These are phyloP conservation scores for Ophiobolus disseminans DNA, from an alignment of 2,329 filamentous ascomycete genomes.

Conservation along the genomic window DNA sequence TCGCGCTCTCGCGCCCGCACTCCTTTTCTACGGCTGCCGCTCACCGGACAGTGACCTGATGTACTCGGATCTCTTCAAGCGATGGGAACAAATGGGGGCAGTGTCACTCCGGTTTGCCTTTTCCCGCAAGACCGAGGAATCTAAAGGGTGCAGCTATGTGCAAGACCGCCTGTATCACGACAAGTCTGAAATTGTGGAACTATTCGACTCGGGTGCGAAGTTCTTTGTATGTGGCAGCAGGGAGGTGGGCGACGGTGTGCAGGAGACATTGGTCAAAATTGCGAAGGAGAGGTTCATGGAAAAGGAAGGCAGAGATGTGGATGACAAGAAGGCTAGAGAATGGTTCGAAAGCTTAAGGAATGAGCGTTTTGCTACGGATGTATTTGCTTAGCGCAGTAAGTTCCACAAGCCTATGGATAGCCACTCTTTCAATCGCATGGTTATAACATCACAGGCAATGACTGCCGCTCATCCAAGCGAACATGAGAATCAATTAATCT, in stretches of 20 bases:
- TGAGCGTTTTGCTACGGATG: slow-evolving; percentile 57
- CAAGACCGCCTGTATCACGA: slow-evolving; percentile 61
- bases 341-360: slow-evolving; percentile 57
- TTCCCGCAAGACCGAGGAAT: slow-evolving; percentile 53
- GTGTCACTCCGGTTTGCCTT: slow-evolving; percentile 69
- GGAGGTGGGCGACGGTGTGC: slow-evolving; percentile 55
- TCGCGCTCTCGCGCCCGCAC: slow-evolving; percentile 62
- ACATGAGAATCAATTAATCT: too few species aligned
- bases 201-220: slow-evolving; percentile 60
- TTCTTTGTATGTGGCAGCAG: slow-evolving; percentile 70
- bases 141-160: slow-evolving; percentile 60
- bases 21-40: slow-evolving; percentile 72
- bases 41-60: slow-evolving; percentile 63
- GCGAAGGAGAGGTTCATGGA: slow-evolving; percentile 52
- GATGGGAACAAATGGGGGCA: slow-evolving; percentile 67
- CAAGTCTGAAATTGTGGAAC: slow-evolving; percentile 51
- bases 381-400: slow-evolving; percentile 44
- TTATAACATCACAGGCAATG: neutral
- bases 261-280: slow-evolving; percentile 52
- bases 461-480: too few species aligned
- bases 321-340: slow-evolving; percentile 51
- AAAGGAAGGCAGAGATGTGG: slow-evolving; percentile 44
- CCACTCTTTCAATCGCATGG: neutral
- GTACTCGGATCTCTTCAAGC: slow-evolving; percentile 64
- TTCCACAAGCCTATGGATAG: neutral